A percentile compares a stretch with the other conserved stretches of the same genome.
Conservation (phyloP, 2,329 filamentous ascomycete genomes). For the Fusarium torulosum region DNA sequence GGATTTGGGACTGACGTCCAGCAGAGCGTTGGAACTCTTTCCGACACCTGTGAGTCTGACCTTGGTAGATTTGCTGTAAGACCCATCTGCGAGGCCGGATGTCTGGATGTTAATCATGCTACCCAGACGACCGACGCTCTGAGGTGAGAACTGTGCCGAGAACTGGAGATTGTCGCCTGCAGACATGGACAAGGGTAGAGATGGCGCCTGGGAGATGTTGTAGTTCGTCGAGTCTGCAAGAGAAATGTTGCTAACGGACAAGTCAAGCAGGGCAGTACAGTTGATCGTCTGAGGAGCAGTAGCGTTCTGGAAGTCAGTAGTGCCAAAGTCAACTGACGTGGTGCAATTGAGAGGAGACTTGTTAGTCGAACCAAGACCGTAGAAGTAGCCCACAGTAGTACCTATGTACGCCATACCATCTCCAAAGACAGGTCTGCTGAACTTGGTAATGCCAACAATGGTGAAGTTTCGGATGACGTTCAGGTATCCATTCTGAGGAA, state of each 20-base stretch:
- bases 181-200: conserved; percentile 49
- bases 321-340: conserved; percentile 61
- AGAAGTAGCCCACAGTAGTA: conserved; percentile 63
- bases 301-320: conserved; percentile 55
- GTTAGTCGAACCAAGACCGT: conserved; percentile 68
- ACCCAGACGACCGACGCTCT: conserved; percentile 61
- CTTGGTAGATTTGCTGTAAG: conserved; percentile 61
- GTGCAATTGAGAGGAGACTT: conserved; percentile 68
- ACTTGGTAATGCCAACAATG: conserved; percentile 66
- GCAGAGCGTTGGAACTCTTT: conserved; percentile 59
- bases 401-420: conserved; percentile 68
- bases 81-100: conserved; percentile 56
- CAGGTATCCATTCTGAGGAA: conserved; percentile 61
- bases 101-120: conserved; percentile 63
- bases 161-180: conserved; percentile 59
- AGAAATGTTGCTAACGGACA: conserved; percentile 57
- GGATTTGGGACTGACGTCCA: conserved; percentile 61
- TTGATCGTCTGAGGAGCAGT: conserved; percentile 53
- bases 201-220: conserved; percentile 53
- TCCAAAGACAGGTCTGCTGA: conserved; percentile 69
- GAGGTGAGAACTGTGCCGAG: conserved; percentile 56
- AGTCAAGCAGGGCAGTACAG: conserved; percentile 62
- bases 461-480: conserved; percentile 64
- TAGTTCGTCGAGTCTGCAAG: conserved; percentile 53
- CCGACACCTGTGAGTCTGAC: conserved; percentile 64